A percentile compares a stretch with the other conserved stretches of the same genome.
These are phyloP conservation scores for Aspergillus novofumigatus DNA, from an alignment of 2,329 filamentous ascomycete species.

Conservation along the genomic window DNA sequence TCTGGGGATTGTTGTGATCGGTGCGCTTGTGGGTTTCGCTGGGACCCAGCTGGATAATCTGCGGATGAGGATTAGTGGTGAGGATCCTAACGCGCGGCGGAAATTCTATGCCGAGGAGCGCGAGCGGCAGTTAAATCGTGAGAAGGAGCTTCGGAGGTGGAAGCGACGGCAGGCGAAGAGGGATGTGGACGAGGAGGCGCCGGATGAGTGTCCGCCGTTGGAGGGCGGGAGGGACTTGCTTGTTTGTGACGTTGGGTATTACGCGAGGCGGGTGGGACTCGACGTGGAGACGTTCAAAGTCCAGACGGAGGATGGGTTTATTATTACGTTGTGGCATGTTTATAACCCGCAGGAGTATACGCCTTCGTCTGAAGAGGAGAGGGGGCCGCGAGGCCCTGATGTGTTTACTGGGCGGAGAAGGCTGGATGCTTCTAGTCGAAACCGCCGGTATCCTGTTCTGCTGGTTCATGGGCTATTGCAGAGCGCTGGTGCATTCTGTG, in stretches of 20 bases:
- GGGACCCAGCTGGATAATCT: slow-evolving; percentile 48
- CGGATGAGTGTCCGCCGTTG: slow-evolving; percentile 62
- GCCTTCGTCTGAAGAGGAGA: slow-evolving; percentile 45
- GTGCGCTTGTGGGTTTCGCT: slow-evolving; percentile 66
- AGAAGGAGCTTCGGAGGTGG: slow-evolving; percentile 62
- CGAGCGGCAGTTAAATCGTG: slow-evolving; percentile 54
- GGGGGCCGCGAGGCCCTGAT: slow-evolving; percentile 53
- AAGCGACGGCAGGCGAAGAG: slow-evolving; percentile 36
- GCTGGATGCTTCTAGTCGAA: slow-evolving; percentile 14
- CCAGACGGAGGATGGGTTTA: slow-evolving; percentile 89
- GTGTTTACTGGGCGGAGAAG: slow-evolving; percentile 52
- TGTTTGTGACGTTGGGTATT: slow-evolving; percentile 75
- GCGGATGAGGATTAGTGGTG: slow-evolving; percentile 54
- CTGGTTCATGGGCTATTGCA: slow-evolving; percentile 87
- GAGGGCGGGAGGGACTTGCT: slow-evolving; percentile 79
- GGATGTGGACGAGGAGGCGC: slow-evolving; percentile 37
- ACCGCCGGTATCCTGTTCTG: slow-evolving; percentile 66
- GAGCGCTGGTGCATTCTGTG: slow-evolving; percentile 81
- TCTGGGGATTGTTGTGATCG: slow-evolving; percentile 69
- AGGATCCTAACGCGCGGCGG: slow-evolving; percentile 57
- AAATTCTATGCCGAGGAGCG: slow-evolving; percentile 72
- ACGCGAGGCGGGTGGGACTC: slow-evolving; percentile 80
- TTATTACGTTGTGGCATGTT: slow-evolving; percentile 84
- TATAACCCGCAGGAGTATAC: slow-evolving; percentile 75
- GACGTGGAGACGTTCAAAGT: slow-evolving; percentile 80